Evolutionary conservation across 2,329 filamentous ascomycete species (phyloP), one percentile per base, ranked within the genome.

Genomic region (Colletotrichum brevisporum): DNA sequence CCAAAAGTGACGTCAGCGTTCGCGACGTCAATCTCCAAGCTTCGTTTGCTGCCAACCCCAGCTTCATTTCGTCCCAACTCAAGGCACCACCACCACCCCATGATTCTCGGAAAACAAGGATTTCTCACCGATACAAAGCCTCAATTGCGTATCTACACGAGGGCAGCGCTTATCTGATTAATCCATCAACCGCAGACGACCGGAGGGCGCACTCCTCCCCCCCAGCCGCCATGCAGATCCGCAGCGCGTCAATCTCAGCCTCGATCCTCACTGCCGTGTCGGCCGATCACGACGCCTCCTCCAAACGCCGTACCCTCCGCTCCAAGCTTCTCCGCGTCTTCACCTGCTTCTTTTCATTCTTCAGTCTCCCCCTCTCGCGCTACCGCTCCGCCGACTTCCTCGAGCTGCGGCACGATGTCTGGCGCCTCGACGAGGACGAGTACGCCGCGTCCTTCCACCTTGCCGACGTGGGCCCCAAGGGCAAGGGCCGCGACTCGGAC

Each of bases 211-310:
- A 36, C 31, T 24, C 21, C 21, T 24, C 21, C 31, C 6, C 31
- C 31, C 10, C 31, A 36, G 39, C n/a, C 59, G 24, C 2, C 4
- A 79, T 79, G 78, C 74, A 77, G 70, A 79, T 79, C 21, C 76
- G 76, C 45, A 74, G 77, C 15, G 73, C 73, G 4, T 74, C 87
- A 2, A 82, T 91, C 16, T 89, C 89, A 0, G 87, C 87, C 4
- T 89, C 87, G 26, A 81, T 91, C 2, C 76, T 89, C 13, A 86
- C 86, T 41, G 88, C 87, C 3, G 74, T 85, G 2, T 79, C 89
- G 0, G 84, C 89, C 54, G 85, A 87, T 73, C 71, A 24, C 27
- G 73, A 62, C 58, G 70, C 69, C 6, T 15, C 48, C 45, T 9
- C n/a, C 5, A 18, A 55, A 1, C 41, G 36, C 24, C 63, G 26